Conservation (phyloP, 2,329 filamentous ascomycete species). For the Aspergillus caelatus region DNA sequence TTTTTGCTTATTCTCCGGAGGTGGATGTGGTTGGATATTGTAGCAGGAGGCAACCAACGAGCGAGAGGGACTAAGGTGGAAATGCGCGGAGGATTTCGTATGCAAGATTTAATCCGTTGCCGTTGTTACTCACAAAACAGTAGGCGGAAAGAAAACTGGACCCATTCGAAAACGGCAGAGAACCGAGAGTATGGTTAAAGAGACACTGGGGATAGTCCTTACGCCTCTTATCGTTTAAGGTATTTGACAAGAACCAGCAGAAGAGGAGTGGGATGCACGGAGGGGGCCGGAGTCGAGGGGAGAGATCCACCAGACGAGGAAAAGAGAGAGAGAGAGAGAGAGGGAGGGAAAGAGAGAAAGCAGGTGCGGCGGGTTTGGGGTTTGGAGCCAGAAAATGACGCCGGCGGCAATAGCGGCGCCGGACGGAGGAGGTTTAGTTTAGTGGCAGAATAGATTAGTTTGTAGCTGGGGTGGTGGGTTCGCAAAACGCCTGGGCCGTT, state of each 20-base stretch:
- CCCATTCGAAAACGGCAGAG: conserved; percentile 16
- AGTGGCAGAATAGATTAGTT: not conserved
- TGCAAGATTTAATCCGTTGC: conserved; percentile 26
- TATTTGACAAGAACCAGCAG: not conserved
- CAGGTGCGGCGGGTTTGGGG: conserved; percentile 20
- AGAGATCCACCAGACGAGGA: conserved; percentile 12
- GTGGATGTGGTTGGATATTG: conserved; percentile 3
- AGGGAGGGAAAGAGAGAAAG: conserved; percentile 14
- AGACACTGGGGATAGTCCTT: not conserved
- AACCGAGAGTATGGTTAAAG: not conserved
- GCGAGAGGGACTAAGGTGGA: conserved; percentile 3
- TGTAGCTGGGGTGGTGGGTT: not conserved
- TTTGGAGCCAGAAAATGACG: conserved; percentile 24
- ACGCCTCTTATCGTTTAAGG: not conserved
- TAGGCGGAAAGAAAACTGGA: conserved; percentile 16
- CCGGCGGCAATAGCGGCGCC: conserved; percentile 28
- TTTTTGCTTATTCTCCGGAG: not conserved
- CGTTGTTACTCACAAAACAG: conserved; percentile 18
- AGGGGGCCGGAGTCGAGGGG: conserved; percentile 11
- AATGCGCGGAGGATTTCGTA: conserved; percentile 24
- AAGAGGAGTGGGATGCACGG: conserved; percentile 9
- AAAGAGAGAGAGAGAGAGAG: conserved; percentile 3
- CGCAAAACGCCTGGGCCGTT: conserved; percentile 4
- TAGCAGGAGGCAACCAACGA: not conserved
- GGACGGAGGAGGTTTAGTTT: conserved; percentile 13